phyloP scores from a whole-genome alignment of 176 grass and related monocot genomes.

The Echinochloa phyllopogon region DNA sequence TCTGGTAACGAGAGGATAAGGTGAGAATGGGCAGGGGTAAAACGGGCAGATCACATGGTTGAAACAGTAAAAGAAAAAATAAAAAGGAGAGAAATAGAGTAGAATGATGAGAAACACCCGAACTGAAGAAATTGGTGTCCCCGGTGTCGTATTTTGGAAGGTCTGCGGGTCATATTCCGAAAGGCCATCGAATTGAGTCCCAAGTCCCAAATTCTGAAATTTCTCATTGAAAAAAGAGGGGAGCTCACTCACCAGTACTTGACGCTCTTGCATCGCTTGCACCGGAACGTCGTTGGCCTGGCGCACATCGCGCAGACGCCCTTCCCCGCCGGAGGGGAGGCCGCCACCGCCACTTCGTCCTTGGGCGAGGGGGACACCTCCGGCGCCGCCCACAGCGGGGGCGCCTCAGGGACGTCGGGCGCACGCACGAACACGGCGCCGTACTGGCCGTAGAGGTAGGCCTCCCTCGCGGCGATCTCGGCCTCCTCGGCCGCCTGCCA shows the following conservation, averaged over 20 bases:
- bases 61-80: too few relatives aligned
- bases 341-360: neutral
- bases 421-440: constrained; percentile 8
- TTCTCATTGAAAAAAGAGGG: neutral
- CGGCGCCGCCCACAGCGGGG: constrained; percentile 11
- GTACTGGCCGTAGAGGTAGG: constrained; percentile 23
- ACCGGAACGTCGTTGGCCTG: constrained; percentile 58
- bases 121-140: too few relatives aligned
- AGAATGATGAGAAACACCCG: too few relatives aligned
- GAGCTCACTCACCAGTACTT: constrained; percentile 75
- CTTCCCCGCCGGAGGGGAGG: neutral
- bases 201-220: too few relatives aligned
- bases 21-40: too few relatives aligned
- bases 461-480: constrained; percentile 49
- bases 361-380: constrained; percentile 20
- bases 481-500: constrained; percentile 59
- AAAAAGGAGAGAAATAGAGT: too few relatives aligned
- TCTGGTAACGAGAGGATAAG: too few relatives aligned
- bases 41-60: too few relatives aligned
- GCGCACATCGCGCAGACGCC: constrained; percentile 65
- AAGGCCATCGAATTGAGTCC: too few relatives aligned
- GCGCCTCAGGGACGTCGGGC: neutral
- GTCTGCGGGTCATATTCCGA: too few relatives aligned
- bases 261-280: constrained; percentile 80
- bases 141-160: too few relatives aligned